Base-by-base conservation (phyloP, 139 green algal species). In the Gonium pectorale region DNA sequence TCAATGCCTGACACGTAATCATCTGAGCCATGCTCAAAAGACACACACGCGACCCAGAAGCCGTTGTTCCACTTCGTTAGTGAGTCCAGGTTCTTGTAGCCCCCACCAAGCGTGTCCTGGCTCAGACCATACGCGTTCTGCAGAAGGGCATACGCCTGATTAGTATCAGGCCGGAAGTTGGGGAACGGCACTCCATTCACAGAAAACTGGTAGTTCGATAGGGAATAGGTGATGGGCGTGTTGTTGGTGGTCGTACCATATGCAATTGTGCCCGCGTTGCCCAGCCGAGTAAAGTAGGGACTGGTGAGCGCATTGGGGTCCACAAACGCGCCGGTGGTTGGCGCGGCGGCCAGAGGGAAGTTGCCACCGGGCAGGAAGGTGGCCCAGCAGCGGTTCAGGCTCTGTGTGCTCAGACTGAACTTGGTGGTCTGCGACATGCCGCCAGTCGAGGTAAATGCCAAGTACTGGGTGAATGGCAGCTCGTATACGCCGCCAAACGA, bases 261-360 rank as follows among this genome's bases (percentile, higher is more conserved):
- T 26, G 60, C 60, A 38, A 67, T 38, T 13, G 60, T 67, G n/a
- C 60, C 60, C 1, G 60, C 60, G n/a, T 37, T 67, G 29, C 60
- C 60, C 24, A 67, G n/a, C 11, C 60, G 60, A 40, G 60, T 67
- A 67, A 67, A 67, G n/a, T 67, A 67, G n/a, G 60, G 60, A 15
- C 11, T 17, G 4, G 60, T 67, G n/a, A 67, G n/a, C 9, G 60
- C 24, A 33, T 33, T 73, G 37, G 66, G 66, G 26, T 52, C 38
- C 5, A 73, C 37, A 15, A 73, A 73, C 38, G 38, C 66, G 5
- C 66, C 38, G 13, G 66, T 73, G 0, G 66, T 73, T 51, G 66
- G 38, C 1, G 38, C 66, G 5, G 66, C 38, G 5, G 66, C 7
- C 37, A 73, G 37, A 2, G 37, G 66, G 66, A 52, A 73, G 38